Base-by-base conservation (phyloP, 768 basidiomycete species). In the Ramaria rubella region DNA sequence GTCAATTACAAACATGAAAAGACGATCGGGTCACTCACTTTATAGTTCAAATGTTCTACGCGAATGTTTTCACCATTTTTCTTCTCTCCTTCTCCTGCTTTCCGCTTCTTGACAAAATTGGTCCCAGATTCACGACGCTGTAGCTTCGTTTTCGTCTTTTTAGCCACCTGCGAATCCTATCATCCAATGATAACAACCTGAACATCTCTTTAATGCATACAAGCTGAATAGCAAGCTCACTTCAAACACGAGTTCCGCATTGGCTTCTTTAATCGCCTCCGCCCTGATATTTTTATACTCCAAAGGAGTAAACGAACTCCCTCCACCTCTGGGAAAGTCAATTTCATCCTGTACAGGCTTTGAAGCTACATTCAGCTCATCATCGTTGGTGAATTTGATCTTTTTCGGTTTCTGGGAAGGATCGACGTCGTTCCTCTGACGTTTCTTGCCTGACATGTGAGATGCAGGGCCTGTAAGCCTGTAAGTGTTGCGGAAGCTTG, bases 321-420 rank as follows among this genome's bases (percentile, higher is more conserved):
- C 95, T 26, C 95, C 95, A 26, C 95, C 96, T 62, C 95, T 84
- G 57, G 94, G 94, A 71, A 98, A 99, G 69, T 94, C 92, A 49
- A 91, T 79, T 64, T 94, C 93, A 36, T 92, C 83, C 9, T 76
- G 59, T 33, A 74, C 69, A 56, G 76, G 63, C 61, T 66, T 71
- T n/a, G 77, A 74, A 27, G 67, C 61, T 9, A 70, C 61, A 49
- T 71, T 67, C 3, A 68, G 60, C 9, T 69, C n/a, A 40, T 59
- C 60, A 43, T 65, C 66, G 48, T 71, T 67, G 19, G 69, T 68
- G 3, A 76, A 70, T 69, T 83, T 87, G 52, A 72, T 68, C 68
- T 85, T 89, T 70, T 89, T 90, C 3, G 76, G 65, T 62, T 78
- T 84, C 46, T 73, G 77, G 24, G 65, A 58, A 26, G 75, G 72